Percentiles rank a stretch among this genome's conserved stretches.
Evolutionary conservation across 805 yeast species (phyloP).

Genomic region (Candida ulmi): DNA sequence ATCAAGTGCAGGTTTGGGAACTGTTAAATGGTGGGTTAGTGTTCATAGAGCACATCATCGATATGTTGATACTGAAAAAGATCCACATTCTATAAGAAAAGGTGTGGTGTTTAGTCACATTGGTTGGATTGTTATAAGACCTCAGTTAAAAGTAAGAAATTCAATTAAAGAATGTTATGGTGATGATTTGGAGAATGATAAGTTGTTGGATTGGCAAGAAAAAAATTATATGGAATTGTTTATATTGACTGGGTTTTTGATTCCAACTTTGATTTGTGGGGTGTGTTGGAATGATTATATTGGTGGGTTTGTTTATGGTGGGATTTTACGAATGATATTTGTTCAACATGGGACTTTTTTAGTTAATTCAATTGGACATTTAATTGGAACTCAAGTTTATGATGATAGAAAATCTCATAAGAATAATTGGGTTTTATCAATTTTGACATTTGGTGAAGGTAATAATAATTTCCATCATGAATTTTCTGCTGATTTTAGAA

Average conservation of each 20-base stretch:
- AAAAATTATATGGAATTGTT: slow-evolving; percentile 43
- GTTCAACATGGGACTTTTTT: slow-evolving; percentile 79
- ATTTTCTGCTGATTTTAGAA: slow-evolving; percentile 86
- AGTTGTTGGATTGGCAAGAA: slow-evolving; percentile 34
- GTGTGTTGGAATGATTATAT: slow-evolving; percentile 63
- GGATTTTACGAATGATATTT: slow-evolving; percentile 60
- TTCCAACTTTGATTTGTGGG: slow-evolving; percentile 66
- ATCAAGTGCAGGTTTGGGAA: slow-evolving; percentile 70
- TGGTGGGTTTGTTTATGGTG: slow-evolving; percentile 80
- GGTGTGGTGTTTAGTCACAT: slow-evolving; percentile 81
- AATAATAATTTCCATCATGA: slow-evolving; percentile 93
- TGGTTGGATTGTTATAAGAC: slow-evolving; percentile 79
- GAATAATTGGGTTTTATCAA: slow-evolving; percentile 56
- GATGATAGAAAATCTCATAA: slow-evolving; percentile 70
- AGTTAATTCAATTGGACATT: slow-evolving; percentile 81
- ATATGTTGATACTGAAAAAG: slow-evolving; percentile 80
- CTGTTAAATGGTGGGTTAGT: slow-evolving; percentile 73
- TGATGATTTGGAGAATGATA: slow-evolving; percentile 58
- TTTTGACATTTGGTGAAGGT: slow-evolving; percentile 83
- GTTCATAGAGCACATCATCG: slow-evolving; percentile 89
- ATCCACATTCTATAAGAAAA: slow-evolving; percentile 79
- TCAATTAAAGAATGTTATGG: slow-evolving; percentile 32
- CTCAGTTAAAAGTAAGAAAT: slow-evolving; percentile 46
- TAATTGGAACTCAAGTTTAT: slow-evolving; percentile 66
- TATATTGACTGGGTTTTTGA: slow-evolving; percentile 42